Evolutionary conservation across 768 basidiomycete genomes (phyloP), one percentile per base, ranked within the genome.

Genomic region (Dendrothele bispora): DNA sequence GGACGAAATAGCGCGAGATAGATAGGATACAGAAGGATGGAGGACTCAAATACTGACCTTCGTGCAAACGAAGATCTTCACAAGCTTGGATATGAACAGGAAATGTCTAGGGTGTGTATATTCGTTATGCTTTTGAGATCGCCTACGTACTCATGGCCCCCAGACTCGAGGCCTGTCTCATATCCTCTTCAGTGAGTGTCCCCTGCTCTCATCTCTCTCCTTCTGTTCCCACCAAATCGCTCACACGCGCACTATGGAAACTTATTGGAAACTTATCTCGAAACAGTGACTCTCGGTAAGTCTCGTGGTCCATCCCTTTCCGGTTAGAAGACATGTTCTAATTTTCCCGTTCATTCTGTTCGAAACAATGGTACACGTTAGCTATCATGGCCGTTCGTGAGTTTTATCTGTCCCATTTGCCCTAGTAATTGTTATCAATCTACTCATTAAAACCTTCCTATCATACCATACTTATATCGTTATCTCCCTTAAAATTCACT

Each of bases 301-400:
- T 58, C 22, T 39, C 22, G 12, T 37, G 8, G 30, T 22, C 14
- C 39, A 39, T 41, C n/a, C 15, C 17, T 24, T 48, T 22, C n/a
- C n/a, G n/a, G n/a, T n/a, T n/a, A n/a, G n/a, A n/a, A n/a, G 15
- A 29, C 21, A 27, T 15, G 8, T 50, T 61, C 37, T 56, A 29
- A 22, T 20, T 15, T 17, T 12, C 39, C 28, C 11, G 43, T 25
- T 4, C 11, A 7, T n/a, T n/a, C n/a, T n/a, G n/a, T n/a, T n/a
- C n/a, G n/a, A n/a, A n/a, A n/a, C n/a, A n/a, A n/a, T n/a, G n/a
- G n/a, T n/a, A n/a, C n/a, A n/a, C n/a, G n/a, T 15, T 17, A 82
- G 81, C 81, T 8, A 82, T 83, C 26, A 75, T 82, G 68, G 79
- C 81, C 25, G 80, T 83, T 49, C 81, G 81, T 82, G 54, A 63